These are phyloP conservation scores for Alternaria triticimaculans DNA, from an alignment of 2,329 filamentous ascomycete genomes.

Conservation along the genomic window DNA sequence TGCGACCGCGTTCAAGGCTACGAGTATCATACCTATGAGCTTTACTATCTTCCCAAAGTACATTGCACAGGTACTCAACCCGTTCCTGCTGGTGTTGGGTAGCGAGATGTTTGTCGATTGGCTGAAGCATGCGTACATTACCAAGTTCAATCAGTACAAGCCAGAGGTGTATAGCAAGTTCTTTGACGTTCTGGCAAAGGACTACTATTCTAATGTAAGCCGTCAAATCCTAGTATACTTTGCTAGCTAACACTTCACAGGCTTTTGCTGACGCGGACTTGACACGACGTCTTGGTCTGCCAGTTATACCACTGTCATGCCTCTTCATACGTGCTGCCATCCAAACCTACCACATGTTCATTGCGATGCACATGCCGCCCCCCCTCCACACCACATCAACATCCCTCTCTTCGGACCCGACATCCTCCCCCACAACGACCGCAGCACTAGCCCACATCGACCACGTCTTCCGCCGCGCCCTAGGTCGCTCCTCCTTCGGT, in stretches of 20 bases:
- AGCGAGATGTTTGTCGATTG: constrained; percentile 97
- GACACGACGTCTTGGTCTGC: constrained; percentile 86
- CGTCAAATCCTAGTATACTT: background rate
- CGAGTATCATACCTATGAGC: constrained; percentile 83
- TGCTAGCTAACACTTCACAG: constrained; percentile 49
- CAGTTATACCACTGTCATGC: constrained; percentile 89
- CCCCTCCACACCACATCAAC: constrained; percentile 72
- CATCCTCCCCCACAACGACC: constrained; percentile 72
- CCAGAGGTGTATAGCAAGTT: constrained; percentile 88
- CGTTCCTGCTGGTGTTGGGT: constrained; percentile 90
- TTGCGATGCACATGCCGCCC: constrained; percentile 82
- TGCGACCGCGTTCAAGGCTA: constrained; percentile 62
- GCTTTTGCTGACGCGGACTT: constrained; percentile 91
- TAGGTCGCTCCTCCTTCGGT: constrained; percentile 74
- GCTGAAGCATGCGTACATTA: constrained; percentile 97
- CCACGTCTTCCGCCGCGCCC: constrained; percentile 74
- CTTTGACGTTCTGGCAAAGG: constrained; percentile 92
- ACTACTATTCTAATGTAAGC: constrained; percentile 91
- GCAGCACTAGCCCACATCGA: constrained; percentile 83
- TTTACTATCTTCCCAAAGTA: constrained; percentile 89
- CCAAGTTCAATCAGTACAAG: constrained; percentile 97
- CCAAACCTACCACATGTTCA: constrained; percentile 98
- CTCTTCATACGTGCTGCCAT: constrained; percentile 93
- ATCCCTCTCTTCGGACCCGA: constrained; percentile 66
- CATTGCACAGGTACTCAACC: constrained; percentile 88